A percentile compares a stretch with the other conserved stretches of the same genome.
These are phyloP conservation scores for Geotrichum europaeum DNA, from an alignment of 1,139 yeast genomes.

Conservation along the genomic window DNA sequence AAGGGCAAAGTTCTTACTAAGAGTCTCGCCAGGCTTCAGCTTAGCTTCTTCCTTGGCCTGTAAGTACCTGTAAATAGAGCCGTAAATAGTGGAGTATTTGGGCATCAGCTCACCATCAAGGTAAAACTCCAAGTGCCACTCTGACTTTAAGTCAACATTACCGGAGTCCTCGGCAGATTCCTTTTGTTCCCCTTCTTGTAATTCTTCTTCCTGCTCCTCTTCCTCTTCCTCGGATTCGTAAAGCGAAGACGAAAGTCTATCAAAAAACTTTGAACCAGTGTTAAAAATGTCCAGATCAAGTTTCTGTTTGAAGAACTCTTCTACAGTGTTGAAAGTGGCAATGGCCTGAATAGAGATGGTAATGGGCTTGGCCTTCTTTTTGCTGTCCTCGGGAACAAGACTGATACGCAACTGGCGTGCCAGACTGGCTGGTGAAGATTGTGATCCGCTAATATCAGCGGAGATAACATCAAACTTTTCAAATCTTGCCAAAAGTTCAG, in stretches of 20 bases:
- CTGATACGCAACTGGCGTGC: conserved; percentile 66
- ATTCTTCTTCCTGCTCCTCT: conserved; percentile 17
- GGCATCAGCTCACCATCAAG: conserved; percentile 59
- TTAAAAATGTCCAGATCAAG: conserved; percentile 9
- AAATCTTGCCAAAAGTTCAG: conserved; percentile 67
- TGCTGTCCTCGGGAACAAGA: conserved; percentile 36
- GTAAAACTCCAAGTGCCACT: conserved; percentile 54
- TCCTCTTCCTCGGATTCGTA: conserved; percentile 20
- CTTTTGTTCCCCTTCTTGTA: conserved; percentile 14
- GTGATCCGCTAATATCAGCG: conserved; percentile 39
- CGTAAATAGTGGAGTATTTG: conserved; percentile 68
- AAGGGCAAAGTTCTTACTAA: conserved; percentile 40
- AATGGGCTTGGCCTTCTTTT: conserved; percentile 19
- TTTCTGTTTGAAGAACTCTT: conserved; percentile 43
- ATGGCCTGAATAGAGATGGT: conserved; percentile 74
- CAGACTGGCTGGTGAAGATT: conserved; percentile 47
- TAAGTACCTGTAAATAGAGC: conserved; percentile 59
- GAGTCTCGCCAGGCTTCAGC: conserved; percentile 6
- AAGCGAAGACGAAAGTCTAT: conserved; percentile 7
- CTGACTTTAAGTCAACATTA: conserved; percentile 21
- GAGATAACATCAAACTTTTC: conserved; percentile 72
- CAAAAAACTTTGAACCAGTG: conserved; percentile 11
- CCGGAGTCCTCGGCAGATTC: conserved; percentile 14
- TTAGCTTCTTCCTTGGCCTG: conserved; percentile 32
- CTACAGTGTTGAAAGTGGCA: conserved; percentile 73